Base-by-base conservation (phyloP, 768 basidiomycete genomes). In the Lactarius psammicola region DNA sequence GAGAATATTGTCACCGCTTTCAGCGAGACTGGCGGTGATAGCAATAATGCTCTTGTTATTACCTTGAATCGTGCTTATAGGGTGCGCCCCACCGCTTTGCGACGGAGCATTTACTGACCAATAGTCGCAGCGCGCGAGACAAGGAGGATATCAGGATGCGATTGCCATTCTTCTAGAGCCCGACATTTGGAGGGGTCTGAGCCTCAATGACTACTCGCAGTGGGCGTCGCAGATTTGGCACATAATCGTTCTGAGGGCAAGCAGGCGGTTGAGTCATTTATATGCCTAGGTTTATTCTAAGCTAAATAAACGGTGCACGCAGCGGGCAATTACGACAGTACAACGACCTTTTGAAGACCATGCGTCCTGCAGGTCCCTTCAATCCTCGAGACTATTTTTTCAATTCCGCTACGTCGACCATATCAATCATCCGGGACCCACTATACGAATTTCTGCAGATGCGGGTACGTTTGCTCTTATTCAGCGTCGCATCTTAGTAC, bases 161-260 rank as follows among this genome's bases (percentile, higher is more conserved):
- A 74, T 94, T 49, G 76, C 82, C 26, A 77, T 83, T 46, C 80
- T 94, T 15, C 77, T 94, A 13, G 85, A 89, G 63, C 86, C 89
- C 1, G 77, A 81, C 34, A 83, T 87, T 18, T 94, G 92, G 92
- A 77, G 80, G 2, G 85, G 87, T 7, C 76, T 94, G 56, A 80
- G 81, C 15, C 73, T 90, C 23, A 77, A 81, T 42, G 87, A 89
- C 73, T 90, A 90, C 73, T 76, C 78, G n/a, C 76, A 80, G 38
- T 94, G 93, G 92, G 86, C 88, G 23, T 78, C 80, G 56, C 84
- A 88, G 72, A 81, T 93, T 54, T 94, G 92, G 93, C 85, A 90
- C 72, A 82, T 90, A 60, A 78, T 94, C 31, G 82, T 81, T 15
- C 74, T 92, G 65, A 83, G 88, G 28, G 83, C 87, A 15, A 85